phyloP scores from a whole-genome alignment of 768 basidiomycete genomes.

The Dacryopinax spathularia region DNA sequence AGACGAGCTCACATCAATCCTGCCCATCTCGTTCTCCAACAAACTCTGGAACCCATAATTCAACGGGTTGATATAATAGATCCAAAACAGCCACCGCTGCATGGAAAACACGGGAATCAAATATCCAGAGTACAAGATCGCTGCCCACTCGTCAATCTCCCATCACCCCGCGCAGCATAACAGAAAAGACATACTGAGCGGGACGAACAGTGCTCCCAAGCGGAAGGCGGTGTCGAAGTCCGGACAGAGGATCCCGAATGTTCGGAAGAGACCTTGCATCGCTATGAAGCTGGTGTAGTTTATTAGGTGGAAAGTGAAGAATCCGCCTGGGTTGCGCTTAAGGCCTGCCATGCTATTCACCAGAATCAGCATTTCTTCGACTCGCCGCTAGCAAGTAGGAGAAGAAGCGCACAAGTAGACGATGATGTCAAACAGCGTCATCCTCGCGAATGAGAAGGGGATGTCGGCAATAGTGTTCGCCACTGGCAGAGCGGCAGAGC shows the following conservation, averaged over 20 bases:
- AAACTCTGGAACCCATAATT: conserved; percentile 61
- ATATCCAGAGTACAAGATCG: conserved; percentile 54
- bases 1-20: conserved; percentile 45
- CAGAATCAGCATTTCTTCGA: background rate
- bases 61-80: conserved; percentile 70
- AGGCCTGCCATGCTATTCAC: conserved; percentile 24
- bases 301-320: conserved; percentile 53
- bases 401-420: conserved; percentile 23
- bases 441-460: conserved; percentile 24
- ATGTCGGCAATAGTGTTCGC: conserved; percentile 27
- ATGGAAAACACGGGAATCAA: conserved; percentile 51
- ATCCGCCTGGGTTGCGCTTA: conserved; percentile 24
- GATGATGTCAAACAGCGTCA: conserved; percentile 24
- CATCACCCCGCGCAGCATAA: conserved; percentile 47
- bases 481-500: conserved; percentile 27
- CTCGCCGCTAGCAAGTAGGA: background rate
- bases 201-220: conserved; percentile 31
- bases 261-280: conserved; percentile 78
- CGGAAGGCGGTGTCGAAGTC: conserved; percentile 45
- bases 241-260: conserved; percentile 37
- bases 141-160: conserved; percentile 22
- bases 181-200: conserved; percentile 41
- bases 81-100: conserved; percentile 80
- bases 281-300: conserved; percentile 40
- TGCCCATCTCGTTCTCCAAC: conserved; percentile 79